These are phyloP conservation scores for Fusarium sp. DNA, from an alignment of 2,329 filamentous ascomycete species.

Conservation along the genomic window DNA sequence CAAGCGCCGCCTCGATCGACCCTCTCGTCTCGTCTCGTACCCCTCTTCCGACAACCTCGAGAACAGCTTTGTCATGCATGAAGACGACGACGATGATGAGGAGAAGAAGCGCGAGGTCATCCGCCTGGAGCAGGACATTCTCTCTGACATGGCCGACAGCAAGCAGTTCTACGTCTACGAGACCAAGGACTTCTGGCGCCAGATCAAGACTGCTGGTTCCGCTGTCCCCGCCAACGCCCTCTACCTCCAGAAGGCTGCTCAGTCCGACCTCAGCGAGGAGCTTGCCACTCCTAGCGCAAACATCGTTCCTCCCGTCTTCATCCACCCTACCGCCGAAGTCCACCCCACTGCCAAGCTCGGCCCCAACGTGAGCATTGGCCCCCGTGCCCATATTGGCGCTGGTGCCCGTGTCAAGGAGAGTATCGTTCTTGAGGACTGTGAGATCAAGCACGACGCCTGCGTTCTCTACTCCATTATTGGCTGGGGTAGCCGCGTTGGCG, in stretches of 20 bases:
- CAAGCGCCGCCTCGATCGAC: slow-evolving; percentile 92
- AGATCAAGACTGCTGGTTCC: slow-evolving; percentile 99
- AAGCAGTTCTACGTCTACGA: slow-evolving; percentile 99
- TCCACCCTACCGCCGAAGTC: slow-evolving; percentile 89
- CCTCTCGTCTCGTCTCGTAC: slow-evolving; percentile 86
- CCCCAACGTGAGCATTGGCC: slow-evolving; percentile 95
- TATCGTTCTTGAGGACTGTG: slow-evolving; percentile 92
- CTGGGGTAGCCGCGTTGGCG: slow-evolving; percentile 94
- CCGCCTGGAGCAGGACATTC: slow-evolving; percentile 95
- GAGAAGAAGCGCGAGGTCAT: slow-evolving; percentile 87
- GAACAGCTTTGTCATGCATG: slow-evolving; percentile 62
- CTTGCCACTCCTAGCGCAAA: slow-evolving; percentile 85
- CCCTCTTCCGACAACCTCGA: slow-evolving; percentile 95
- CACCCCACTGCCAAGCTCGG: slow-evolving; percentile 97
- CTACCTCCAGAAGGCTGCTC: slow-evolving; percentile 94
- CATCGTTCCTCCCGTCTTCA: slow-evolving; percentile 93
- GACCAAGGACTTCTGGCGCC: slow-evolving; percentile 99
- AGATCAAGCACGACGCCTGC: slow-evolving; percentile 97
- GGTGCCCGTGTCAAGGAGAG: slow-evolving; percentile 95
- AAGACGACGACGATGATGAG: slow-evolving; percentile 74
- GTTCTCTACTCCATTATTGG: slow-evolving; percentile 96
- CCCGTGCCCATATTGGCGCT: slow-evolving; percentile 84
- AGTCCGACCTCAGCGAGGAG: slow-evolving; percentile 76
- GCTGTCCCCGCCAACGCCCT: slow-evolving; percentile 96
- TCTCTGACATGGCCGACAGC: slow-evolving; percentile 94